Evolutionary conservation across 306 rosid genomes (phyloP).

Genomic region (Lathyrus oleraceus): DNA sequence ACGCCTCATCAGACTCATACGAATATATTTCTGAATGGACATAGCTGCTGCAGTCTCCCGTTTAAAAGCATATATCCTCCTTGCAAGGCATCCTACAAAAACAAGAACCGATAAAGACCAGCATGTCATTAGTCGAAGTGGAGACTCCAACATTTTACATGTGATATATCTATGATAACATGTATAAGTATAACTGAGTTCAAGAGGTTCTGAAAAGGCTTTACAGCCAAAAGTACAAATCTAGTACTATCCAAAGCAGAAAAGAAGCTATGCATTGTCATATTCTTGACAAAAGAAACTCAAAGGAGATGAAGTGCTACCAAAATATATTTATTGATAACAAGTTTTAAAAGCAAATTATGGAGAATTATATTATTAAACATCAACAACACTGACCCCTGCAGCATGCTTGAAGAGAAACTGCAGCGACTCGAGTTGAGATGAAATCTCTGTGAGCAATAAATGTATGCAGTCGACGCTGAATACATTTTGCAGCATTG

Average conservation of each 20-base stretch:
- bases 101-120: constrained; percentile 30
- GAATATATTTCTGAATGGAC: constrained; percentile 63
- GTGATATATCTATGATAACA: constrained; percentile 14
- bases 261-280: constrained; percentile 14
- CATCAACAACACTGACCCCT: constrained; percentile 60
- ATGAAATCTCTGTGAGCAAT: constrained; percentile 69
- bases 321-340: neutral
- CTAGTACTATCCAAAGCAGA: neutral
- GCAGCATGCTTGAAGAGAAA: constrained; percentile 77
- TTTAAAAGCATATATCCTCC: constrained; percentile 59
- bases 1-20: constrained; percentile 54
- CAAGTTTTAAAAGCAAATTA: neutral
- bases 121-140: constrained; percentile 7
- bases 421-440: constrained; percentile 55
- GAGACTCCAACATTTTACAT: neutral
- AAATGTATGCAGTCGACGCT: constrained; percentile 64
- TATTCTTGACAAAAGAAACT: constrained; percentile 4
- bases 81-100: constrained; percentile 65
- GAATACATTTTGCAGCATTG: constrained; percentile 76
- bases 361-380: neutral
- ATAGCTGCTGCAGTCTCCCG: constrained; percentile 71
- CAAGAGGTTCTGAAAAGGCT: constrained; percentile 12
- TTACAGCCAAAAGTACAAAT: constrained; percentile 15
- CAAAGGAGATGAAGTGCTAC: neutral
- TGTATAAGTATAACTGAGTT: constrained; percentile 1